These are phyloP conservation scores for Teunomyces gatunensis DNA, from an alignment of 805 yeast species.

Conservation along the genomic window DNA sequence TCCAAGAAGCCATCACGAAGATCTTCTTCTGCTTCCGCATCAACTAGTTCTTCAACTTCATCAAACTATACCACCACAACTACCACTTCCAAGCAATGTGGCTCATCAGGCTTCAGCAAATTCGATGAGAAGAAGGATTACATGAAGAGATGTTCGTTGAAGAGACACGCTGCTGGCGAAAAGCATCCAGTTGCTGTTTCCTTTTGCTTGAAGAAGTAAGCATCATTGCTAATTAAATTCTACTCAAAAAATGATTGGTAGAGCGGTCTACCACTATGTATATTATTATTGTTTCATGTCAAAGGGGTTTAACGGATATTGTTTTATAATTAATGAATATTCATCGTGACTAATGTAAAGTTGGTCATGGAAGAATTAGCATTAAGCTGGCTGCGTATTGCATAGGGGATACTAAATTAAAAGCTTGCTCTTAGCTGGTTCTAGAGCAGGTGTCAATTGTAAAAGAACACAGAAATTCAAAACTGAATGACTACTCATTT, in stretches of 20 bases:
- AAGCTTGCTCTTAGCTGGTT: background rate
- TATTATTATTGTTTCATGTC: conserved; percentile 2
- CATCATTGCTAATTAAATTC: background rate
- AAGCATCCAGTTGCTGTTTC: conserved; percentile 26
- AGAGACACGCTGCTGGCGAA: conserved; percentile 10
- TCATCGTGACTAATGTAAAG: background rate
- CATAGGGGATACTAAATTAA: background rate
- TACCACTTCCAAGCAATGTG: background rate
- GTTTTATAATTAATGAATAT: conserved; percentile 5
- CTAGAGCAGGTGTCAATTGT: background rate
- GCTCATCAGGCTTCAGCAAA: conserved; percentile 12
- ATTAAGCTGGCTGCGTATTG: background rate
- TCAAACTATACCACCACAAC: conserved; percentile 1
- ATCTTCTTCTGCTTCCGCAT: conserved; percentile 2
- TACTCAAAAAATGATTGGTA: background rate
- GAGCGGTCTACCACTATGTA: background rate
- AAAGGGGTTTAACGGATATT: background rate
- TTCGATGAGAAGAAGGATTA: conserved; percentile 48
- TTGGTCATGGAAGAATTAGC: conserved; percentile 1
- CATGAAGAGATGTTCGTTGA: conserved; percentile 37
- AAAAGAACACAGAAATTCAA: background rate
- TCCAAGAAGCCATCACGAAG: conserved; percentile 2
- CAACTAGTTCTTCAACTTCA: background rate
- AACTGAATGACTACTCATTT: background rate
- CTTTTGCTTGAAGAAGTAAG: conserved; percentile 38